Base-by-base conservation (phyloP, 1,139 yeast genomes). In the Eremothecium gossypii region DNA sequence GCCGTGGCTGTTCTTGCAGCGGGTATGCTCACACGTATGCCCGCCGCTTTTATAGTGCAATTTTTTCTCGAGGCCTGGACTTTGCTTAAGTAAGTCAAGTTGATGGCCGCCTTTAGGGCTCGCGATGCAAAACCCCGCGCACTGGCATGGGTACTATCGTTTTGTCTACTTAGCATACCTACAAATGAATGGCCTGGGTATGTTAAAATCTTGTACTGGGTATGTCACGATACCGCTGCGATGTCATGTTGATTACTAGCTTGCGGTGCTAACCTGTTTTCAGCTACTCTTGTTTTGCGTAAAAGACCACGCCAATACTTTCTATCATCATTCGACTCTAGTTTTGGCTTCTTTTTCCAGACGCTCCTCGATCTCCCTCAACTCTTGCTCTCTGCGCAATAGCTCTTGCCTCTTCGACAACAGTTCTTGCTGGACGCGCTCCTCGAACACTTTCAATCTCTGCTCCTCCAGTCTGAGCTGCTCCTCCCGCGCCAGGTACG, bases 351-450 rank as follows among this genome's bases (percentile, higher is more conserved):
- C 85, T 33, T 71, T 74, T 48, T 79, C 74, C 51, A 83, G 70
- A 53, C 91, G 70, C 55, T 77, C 81, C 60, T 86, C 95, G 53
- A 85, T 81, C 48, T 82, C 89, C 53, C 76, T 77, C 58, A 91
- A 74, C 61, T 91, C 97, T 53, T 80, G 77, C 64, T 91, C 98
- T 59, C 96, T 77, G 44, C 86, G 87, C 55, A 82, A 71, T 50
- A 91, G 73, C 63, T 86, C 95, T 55, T 81, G 79, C 52, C 94
- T 75, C 71, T 87, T 87, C 59, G 77, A 77, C 55, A 83, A 71
- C 63, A 91, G 73, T 61, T 89, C 97, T 57, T 83, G 83, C 63
- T 86, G 96, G 20, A 91, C 96, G 52, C 95, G 73, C 60, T 81
- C 85, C 64, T 83, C 93, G 57, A 81, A 83, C 42, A 83, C 84